Evolutionary conservation across 2,329 filamentous ascomycete genomes (phyloP).

Genomic region (Stachybotrys chartarum): DNA sequence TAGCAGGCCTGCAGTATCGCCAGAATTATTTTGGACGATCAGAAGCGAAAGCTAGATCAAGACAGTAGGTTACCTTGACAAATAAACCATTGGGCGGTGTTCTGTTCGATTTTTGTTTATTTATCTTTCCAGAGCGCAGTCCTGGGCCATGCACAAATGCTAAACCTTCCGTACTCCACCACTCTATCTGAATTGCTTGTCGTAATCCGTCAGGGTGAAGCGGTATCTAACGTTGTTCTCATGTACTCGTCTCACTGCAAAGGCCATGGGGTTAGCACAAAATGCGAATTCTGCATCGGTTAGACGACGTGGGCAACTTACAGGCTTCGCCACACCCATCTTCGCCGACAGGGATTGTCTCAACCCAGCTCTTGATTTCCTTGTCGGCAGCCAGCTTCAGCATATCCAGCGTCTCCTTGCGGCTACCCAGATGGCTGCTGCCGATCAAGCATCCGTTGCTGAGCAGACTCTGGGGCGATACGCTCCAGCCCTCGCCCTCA

Average conservation of each 20-base stretch:
- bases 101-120: too few species aligned
- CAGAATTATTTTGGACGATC: too few species aligned
- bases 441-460: slow-evolving; percentile 41
- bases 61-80: too few species aligned
- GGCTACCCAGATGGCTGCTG: slow-evolving; percentile 33
- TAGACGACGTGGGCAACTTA: background rate
- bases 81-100: too few species aligned
- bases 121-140: too few species aligned
- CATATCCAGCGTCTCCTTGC: slow-evolving; percentile 47
- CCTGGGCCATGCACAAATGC: too few species aligned
- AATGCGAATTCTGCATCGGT: background rate
- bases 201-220: slow-evolving; percentile 12
- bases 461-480: slow-evolving; percentile 48
- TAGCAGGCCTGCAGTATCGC: too few species aligned
- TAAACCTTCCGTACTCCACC: background rate
- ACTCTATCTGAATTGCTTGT: slow-evolving; percentile 11
- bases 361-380: slow-evolving; percentile 43
- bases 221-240: slow-evolving; percentile 10
- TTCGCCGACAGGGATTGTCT: slow-evolving; percentile 18
- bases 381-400: slow-evolving; percentile 44
- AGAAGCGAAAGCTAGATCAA: too few species aligned
- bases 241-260: slow-evolving; percentile 2
- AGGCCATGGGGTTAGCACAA: background rate
- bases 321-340: slow-evolving; percentile 7
- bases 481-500: slow-evolving; percentile 34